Conservation (phyloP, 805 yeast genomes). For the Wickerhamomyces bisporus region DNA sequence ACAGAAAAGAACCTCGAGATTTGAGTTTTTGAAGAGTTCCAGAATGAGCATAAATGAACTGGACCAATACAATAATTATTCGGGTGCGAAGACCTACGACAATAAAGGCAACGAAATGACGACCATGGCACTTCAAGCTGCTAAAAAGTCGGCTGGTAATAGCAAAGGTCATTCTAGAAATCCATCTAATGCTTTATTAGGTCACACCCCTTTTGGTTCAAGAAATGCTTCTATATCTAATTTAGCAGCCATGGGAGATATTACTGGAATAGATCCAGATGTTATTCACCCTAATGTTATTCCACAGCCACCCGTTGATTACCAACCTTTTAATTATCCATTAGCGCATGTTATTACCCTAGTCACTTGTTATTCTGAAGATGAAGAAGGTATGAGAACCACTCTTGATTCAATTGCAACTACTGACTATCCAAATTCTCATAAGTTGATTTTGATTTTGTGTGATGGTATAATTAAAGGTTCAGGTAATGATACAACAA, state of each 20-base stretch:
- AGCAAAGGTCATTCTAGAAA: slow-evolving; percentile 7
- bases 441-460: slow-evolving; percentile 75
- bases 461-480: slow-evolving; percentile 97
- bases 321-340: slow-evolving; percentile 83
- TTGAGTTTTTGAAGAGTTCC: slow-evolving; percentile 33
- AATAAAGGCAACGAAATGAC: slow-evolving; percentile 28
- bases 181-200: slow-evolving; percentile 8
- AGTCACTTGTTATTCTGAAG: slow-evolving; percentile 95
- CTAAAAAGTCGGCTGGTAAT: slow-evolving; percentile 20
- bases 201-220: slow-evolving; percentile 18
- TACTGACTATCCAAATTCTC: slow-evolving; percentile 93
- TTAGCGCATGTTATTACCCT: slow-evolving; percentile 67
- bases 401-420: slow-evolving; percentile 93
- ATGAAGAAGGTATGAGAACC: slow-evolving; percentile 76
- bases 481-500: slow-evolving; percentile 79
- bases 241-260: slow-evolving; percentile 18
- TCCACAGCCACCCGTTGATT: slow-evolving; percentile 86
- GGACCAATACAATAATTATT: slow-evolving; percentile 11
- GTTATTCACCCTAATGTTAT: slow-evolving; percentile 72
- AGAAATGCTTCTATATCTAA: slow-evolving; percentile 22
- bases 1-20: slow-evolving; percentile 29
- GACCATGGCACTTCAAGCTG: slow-evolving; percentile 66
- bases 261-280: slow-evolving; percentile 50
- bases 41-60: slow-evolving; percentile 26
- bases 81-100: slow-evolving; percentile 6